Conservation (phyloP, 495 filamentous ascomycete genomes). For the Neurospora terricola region DNA sequence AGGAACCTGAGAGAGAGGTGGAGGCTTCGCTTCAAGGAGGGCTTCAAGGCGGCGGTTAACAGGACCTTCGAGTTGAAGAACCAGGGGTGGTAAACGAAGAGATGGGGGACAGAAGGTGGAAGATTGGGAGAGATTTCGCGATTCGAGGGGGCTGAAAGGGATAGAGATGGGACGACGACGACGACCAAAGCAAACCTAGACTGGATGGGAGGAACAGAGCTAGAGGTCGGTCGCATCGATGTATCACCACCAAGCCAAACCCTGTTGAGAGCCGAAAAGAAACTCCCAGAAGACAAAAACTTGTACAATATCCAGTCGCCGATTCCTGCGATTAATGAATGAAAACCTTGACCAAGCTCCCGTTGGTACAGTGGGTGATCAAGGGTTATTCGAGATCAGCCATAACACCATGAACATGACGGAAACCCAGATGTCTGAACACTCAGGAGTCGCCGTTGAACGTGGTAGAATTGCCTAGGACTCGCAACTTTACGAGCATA, state of each 20-base stretch:
- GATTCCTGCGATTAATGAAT: neutral
- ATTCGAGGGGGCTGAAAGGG: neutral
- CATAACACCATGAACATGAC: neutral
- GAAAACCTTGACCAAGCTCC: neutral
- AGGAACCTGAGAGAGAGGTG: conserved; percentile 56
- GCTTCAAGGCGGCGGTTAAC: conserved; percentile 48
- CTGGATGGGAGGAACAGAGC: neutral
- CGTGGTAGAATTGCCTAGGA: neutral
- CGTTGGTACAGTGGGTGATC: neutral
- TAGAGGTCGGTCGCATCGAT: neutral
- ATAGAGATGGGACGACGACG: neutral
- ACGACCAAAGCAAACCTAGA: neutral
- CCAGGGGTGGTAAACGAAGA: conserved; percentile 57
- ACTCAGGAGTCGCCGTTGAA: neutral
- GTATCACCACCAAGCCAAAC: neutral
- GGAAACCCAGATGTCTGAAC: neutral
- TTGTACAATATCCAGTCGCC: neutral
- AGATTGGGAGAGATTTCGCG: neutral
- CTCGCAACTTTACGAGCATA: neutral
- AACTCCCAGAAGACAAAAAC: neutral
- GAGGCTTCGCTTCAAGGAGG: conserved; percentile 52
- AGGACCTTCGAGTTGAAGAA: conserved; percentile 56
- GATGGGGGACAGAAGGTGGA: neutral
- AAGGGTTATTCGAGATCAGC: neutral
- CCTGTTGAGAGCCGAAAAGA: neutral